Evolutionary conservation across 352 stramenopile species (phyloP).

Genomic region (Pythium sp.): DNA sequence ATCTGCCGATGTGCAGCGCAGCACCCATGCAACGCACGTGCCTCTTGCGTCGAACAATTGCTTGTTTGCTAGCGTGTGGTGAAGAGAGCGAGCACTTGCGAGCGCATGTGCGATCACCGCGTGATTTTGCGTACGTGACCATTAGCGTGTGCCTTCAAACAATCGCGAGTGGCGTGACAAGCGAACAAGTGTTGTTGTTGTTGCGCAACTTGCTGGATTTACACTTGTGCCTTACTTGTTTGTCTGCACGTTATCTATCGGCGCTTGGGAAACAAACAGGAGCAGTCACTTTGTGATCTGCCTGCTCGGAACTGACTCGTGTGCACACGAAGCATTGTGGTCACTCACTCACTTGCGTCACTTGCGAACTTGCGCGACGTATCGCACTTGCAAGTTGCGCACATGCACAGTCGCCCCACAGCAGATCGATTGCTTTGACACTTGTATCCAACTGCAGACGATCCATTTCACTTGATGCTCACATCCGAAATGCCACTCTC

Average conservation of each 20-base stretch:
- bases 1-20: not conserved
- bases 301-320: not conserved
- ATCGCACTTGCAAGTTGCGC: not conserved
- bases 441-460: not conserved
- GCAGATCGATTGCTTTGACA: not conserved
- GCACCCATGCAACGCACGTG: not conserved
- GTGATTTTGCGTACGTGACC: not conserved
- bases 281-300: not conserved
- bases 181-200: not conserved
- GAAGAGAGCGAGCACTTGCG: not conserved
- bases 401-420: not conserved
- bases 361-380: not conserved
- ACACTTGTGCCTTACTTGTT: not conserved
- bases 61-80: not conserved
- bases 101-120: not conserved
- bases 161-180: not conserved
- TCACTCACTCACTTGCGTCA: constrained; percentile 4
- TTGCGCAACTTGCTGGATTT: not conserved
- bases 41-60: not conserved
- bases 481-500: not conserved
- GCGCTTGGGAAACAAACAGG: too few species aligned
- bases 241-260: not conserved
- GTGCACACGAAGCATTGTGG: not conserved
- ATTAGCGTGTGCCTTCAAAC: not conserved
- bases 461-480: not conserved